These are phyloP conservation scores for Metschnikowia picachoensis DNA, from an alignment of 805 yeast species.

Conservation along the genomic window DNA sequence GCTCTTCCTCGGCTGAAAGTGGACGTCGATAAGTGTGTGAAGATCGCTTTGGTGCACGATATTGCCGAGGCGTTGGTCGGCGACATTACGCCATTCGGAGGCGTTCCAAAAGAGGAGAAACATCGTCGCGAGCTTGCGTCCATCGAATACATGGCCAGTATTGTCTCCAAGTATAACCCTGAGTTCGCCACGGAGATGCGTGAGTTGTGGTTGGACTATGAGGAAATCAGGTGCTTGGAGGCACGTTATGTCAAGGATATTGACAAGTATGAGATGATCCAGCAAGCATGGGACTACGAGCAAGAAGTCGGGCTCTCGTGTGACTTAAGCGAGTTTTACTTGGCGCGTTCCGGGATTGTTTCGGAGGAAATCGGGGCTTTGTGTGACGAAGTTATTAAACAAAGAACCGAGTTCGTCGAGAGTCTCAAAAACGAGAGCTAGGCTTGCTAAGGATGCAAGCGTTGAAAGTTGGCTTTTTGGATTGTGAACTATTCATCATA, in stretches of 20 bases:
- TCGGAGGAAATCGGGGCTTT: slow-evolving; percentile 66
- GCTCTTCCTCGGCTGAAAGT: slow-evolving; percentile 52
- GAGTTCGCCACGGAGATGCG: slow-evolving; percentile 59
- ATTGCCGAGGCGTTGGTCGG: slow-evolving; percentile 94
- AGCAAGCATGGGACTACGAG: slow-evolving; percentile 84
- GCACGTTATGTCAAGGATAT: slow-evolving; percentile 91
- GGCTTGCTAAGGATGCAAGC: no score
- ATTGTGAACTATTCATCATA: no score
- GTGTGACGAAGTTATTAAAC: slow-evolving; percentile 46
- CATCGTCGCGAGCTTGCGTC: slow-evolving; percentile 76
- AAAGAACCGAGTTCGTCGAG: slow-evolving; percentile 16
- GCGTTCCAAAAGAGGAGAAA: slow-evolving; percentile 71
- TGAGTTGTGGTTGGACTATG: slow-evolving; percentile 85
- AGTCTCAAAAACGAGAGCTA: not conserved
- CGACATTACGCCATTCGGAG: slow-evolving; percentile 80
- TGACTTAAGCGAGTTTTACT: slow-evolving; percentile 66
- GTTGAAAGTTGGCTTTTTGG: no score
- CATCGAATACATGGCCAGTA: slow-evolving; percentile 57
- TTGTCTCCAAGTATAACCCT: slow-evolving; percentile 63
- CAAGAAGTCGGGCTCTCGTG: slow-evolving; percentile 52
- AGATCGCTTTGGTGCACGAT: slow-evolving; percentile 88
- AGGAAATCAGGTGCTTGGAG: slow-evolving; percentile 73
- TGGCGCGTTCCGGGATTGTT: slow-evolving; percentile 58
- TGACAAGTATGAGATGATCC: slow-evolving; percentile 84
- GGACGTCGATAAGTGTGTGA: slow-evolving; percentile 66